phyloP scores from a whole-genome alignment of 2,329 filamentous ascomycete genomes.

The Rhynchosporium graminicola region DNA sequence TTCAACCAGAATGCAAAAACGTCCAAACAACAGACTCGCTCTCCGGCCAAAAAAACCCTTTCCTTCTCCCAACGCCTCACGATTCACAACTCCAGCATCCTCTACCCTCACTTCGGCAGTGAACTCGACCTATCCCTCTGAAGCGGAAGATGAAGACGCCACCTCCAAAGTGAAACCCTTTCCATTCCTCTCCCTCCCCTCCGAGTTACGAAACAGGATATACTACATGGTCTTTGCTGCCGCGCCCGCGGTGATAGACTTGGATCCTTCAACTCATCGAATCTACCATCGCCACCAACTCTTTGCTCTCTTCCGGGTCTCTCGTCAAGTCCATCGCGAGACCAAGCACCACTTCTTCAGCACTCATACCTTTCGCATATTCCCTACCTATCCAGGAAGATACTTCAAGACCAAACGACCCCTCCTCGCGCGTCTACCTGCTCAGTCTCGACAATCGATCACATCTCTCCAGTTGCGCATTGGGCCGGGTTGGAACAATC shows the following conservation, averaged over 20 bases:
- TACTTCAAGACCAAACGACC: constrained; percentile 76
- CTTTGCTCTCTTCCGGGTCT: constrained; percentile 62
- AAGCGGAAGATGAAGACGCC: constrained; percentile 31
- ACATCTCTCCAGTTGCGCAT: constrained; percentile 69
- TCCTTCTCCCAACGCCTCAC: not conserved
- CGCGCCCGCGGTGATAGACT: constrained; percentile 58
- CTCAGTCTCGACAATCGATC: constrained; percentile 59
- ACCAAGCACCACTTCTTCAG: constrained; percentile 67
- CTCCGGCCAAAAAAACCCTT: constrained; percentile 12
- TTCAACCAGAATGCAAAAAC: constrained; percentile 14
- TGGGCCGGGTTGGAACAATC: constrained; percentile 71
- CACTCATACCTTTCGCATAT: constrained; percentile 63
- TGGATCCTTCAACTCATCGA: constrained; percentile 66
- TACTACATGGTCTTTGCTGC: constrained; percentile 64
- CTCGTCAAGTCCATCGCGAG: constrained; percentile 61
- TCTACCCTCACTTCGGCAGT: constrained; percentile 22
- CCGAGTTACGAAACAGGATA: constrained; percentile 69
- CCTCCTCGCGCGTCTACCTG: constrained; percentile 65
- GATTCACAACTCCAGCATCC: constrained; percentile 17
- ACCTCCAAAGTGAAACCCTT: constrained; percentile 48
- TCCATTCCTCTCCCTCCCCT: constrained; percentile 66
- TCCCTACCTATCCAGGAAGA: constrained; percentile 62
- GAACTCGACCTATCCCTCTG: constrained; percentile 34
- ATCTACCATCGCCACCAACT: constrained; percentile 54
- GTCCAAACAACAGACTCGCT: constrained; percentile 14